Evolutionary conservation across 345 rosid genomes (phyloP).

Genomic region (Populus tremula): DNA sequence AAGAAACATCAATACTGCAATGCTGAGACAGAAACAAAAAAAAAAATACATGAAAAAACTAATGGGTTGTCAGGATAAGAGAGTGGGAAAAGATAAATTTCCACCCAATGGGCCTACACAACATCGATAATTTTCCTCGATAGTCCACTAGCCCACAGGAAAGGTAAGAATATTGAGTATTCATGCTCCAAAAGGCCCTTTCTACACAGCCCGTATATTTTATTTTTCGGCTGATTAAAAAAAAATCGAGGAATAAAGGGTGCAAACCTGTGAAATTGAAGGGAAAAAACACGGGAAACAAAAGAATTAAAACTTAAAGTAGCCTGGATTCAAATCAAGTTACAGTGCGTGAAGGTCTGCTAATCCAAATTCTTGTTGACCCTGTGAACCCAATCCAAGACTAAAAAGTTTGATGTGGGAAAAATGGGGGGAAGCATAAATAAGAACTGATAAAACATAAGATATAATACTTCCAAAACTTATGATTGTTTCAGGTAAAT

Average conservation of each 20-base stretch:
- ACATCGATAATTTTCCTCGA: not conserved
- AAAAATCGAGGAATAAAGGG: not conserved
- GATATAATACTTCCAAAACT: too few relatives aligned
- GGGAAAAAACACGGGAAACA: not conserved
- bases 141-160: not conserved
- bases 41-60: not conserved
- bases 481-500: too few relatives aligned
- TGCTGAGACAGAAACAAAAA: not conserved
- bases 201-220: not conserved
- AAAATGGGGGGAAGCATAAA: not conserved
- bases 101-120: not conserved
- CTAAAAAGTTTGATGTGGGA: not conserved
- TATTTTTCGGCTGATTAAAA: not conserved
- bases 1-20: not conserved
- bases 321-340: not conserved
- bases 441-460: too few relatives aligned
- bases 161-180: not conserved
- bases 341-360: too few relatives aligned
- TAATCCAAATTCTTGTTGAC: not conserved
- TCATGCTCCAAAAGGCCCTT: not conserved
- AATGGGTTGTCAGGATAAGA: not conserved
- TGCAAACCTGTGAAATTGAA: not conserved
- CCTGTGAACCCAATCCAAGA: not conserved
- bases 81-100: not conserved
- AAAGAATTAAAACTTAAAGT: not conserved